Evolutionary conservation across 2,329 filamentous ascomycete genomes (phyloP).

Genomic region (Ophiostoma fasciatum): DNA sequence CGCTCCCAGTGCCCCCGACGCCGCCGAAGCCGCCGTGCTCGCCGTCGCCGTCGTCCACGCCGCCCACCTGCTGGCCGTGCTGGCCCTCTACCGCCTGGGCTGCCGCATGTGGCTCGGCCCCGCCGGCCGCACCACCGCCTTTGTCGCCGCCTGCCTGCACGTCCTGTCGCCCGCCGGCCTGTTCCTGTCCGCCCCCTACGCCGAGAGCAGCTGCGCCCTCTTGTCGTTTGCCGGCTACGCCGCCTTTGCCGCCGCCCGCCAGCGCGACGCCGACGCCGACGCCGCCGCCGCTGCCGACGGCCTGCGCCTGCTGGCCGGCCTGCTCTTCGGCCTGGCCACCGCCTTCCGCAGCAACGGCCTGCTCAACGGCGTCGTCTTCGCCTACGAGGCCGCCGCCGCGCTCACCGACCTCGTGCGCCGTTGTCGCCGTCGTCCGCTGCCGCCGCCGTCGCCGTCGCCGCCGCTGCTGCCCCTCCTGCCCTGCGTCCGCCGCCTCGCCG

Average conservation of each 20-base stretch:
- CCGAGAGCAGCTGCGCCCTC: slow-evolving; percentile 65
- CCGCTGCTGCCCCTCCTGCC: slow-evolving; percentile 19
- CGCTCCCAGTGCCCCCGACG: too few species aligned
- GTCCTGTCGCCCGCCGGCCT: slow-evolving; percentile 76
- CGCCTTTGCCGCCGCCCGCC: slow-evolving; percentile 37
- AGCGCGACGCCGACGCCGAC: slow-evolving; percentile 19
- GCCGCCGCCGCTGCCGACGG: slow-evolving; percentile 24
- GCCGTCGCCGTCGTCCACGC: slow-evolving; percentile 54
- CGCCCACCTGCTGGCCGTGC: slow-evolving; percentile 62
- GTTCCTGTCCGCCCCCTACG: slow-evolving; percentile 78
- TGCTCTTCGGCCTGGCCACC: slow-evolving; percentile 57
- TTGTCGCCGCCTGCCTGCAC: slow-evolving; percentile 59
- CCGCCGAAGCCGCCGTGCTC: slow-evolving; percentile 14
- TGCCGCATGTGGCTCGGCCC: slow-evolving; percentile 8
- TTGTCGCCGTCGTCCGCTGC: too few species aligned
- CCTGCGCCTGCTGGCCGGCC: slow-evolving; percentile 45
- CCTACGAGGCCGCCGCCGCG: slow-evolving; percentile 39
- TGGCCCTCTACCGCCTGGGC: slow-evolving; percentile 11
- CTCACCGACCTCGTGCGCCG: slow-evolving; percentile 25
- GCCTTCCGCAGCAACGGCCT: slow-evolving; percentile 75
- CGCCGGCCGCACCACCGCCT: slow-evolving; percentile 25
- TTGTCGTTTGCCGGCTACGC: slow-evolving; percentile 62
- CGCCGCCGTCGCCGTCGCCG: too few species aligned
- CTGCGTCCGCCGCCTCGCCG: slow-evolving; percentile 35
- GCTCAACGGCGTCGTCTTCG: slow-evolving; percentile 64